A percentile compares a stretch with the other conserved stretches of the same genome.
These are phyloP conservation scores for Penicillium soppii DNA, from an alignment of 495 filamentous ascomycete genomes.

Conservation along the genomic window DNA sequence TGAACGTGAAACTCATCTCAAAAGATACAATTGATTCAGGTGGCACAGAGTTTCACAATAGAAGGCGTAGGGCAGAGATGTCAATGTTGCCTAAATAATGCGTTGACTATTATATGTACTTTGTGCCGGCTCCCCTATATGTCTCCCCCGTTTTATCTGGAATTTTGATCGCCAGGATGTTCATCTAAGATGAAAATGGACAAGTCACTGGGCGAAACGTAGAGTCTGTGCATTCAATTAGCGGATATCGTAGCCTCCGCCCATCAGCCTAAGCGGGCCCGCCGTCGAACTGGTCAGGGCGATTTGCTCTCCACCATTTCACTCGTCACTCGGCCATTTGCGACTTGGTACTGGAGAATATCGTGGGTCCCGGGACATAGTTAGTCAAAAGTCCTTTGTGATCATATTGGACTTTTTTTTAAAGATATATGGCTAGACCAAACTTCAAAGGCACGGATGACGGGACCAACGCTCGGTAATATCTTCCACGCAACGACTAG, in stretches of 20 bases:
- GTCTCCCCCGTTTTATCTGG: neutral
- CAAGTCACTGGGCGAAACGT: constrained; percentile 2
- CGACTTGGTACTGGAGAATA: neutral
- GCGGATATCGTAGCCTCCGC: constrained; percentile 7
- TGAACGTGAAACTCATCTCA: neutral
- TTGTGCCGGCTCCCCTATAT: too few species aligned
- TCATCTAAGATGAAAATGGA: constrained; percentile 6
- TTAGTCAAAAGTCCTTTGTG: neutral
- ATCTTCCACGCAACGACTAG: constrained; percentile 5
- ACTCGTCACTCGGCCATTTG: too few species aligned
- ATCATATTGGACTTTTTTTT: neutral
- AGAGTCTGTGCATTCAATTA: constrained; percentile 4
- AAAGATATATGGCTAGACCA: neutral
- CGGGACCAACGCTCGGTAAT: neutral
- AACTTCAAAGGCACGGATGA: neutral
- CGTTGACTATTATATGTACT: neutral
- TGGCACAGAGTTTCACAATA: neutral
- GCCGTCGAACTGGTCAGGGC: neutral
- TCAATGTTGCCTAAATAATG: neutral
- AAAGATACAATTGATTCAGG: neutral
- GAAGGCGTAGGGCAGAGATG: neutral
- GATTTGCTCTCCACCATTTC: constrained; percentile 3
- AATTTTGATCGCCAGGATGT: constrained; percentile 10
- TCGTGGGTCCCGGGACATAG: neutral
- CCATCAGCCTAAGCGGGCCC: constrained; percentile 1